Percentiles rank a stretch among this genome's conserved stretches.
phyloP scores from a whole-genome alignment of 177 flowering plant species.

The Vitis hybrid region DNA sequence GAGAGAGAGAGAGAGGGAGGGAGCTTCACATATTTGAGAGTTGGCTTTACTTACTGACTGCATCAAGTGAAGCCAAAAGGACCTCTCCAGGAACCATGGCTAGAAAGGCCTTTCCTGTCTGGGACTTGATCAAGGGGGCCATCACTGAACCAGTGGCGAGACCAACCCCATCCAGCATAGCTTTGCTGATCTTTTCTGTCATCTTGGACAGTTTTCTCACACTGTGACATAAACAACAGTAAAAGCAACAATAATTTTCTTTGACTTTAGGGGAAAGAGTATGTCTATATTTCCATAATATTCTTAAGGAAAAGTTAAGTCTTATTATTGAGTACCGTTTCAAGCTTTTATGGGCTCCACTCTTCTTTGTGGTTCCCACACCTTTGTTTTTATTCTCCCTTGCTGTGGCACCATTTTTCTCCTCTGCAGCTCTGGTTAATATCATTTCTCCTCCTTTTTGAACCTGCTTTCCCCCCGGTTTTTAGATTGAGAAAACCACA shows the following conservation, averaged over 20 bases:
- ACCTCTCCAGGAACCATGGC: slow-evolving; percentile 82
- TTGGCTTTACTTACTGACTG: slow-evolving; percentile 66
- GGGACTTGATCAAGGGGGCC: slow-evolving; percentile 58
- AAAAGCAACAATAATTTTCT: background rate
- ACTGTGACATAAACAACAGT: slow-evolving; percentile 28
- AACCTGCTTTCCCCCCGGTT: slow-evolving; percentile 39
- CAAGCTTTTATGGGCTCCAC: slow-evolving; percentile 47
- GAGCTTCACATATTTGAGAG: background rate
- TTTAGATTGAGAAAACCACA: no score
- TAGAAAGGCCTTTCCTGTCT: slow-evolving; percentile 68
- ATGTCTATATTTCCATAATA: background rate
- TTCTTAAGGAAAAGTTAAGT: no score
- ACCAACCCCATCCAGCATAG: slow-evolving; percentile 61
- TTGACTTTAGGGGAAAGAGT: background rate
- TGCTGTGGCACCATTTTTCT: slow-evolving; percentile 18
- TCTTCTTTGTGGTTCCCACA: slow-evolving; percentile 32
- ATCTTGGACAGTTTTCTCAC: slow-evolving; percentile 71
- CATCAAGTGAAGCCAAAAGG: slow-evolving; percentile 87
- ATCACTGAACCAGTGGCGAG: slow-evolving; percentile 59
- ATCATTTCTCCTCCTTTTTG: slow-evolving; percentile 76
- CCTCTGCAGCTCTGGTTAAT: slow-evolving; percentile 28
- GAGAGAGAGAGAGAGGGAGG: no score
- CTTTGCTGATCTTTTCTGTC: slow-evolving; percentile 80
- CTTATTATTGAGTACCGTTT: slow-evolving; percentile 48
- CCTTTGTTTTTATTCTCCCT: slow-evolving; percentile 19